Evolutionary conservation across 441 rosid species (phyloP).

Genomic region (Populus hybrid): DNA sequence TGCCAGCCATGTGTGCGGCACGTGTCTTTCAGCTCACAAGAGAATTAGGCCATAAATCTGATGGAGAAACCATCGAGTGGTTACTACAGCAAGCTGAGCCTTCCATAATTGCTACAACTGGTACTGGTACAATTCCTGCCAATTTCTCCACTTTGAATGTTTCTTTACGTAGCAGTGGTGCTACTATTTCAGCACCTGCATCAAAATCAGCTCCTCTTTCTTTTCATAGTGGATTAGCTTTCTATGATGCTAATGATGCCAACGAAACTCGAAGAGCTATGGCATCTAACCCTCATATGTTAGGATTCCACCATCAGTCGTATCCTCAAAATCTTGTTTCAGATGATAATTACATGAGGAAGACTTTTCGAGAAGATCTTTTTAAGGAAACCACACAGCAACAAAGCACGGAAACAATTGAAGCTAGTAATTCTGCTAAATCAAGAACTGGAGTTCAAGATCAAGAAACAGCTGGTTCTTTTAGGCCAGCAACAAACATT

Average conservation of each 20-base stretch:
- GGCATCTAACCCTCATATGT: conserved; percentile 29
- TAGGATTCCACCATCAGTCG: conserved; percentile 70
- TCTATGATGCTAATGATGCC: conserved; percentile 26
- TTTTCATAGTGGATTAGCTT: conserved; percentile 45
- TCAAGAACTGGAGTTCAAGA: conserved; percentile 38
- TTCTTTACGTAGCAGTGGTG: conserved; percentile 52
- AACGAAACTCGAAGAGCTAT: conserved; percentile 39
- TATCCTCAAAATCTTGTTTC: conserved; percentile 48
- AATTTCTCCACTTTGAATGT: conserved; percentile 68
- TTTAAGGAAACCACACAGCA: conserved; percentile 48
- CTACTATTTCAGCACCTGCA: conserved; percentile 48
- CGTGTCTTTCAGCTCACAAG: conserved; percentile 84
- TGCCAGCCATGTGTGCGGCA: conserved; percentile 93
- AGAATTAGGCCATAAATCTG: conserved; percentile 90
- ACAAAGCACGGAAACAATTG: conserved; percentile 22
- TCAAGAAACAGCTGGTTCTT: conserved; percentile 37
- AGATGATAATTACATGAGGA: conserved; percentile 38
- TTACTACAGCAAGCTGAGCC: conserved; percentile 89
- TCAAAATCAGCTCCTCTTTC: conserved; percentile 53
- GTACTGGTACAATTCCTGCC: conserved; percentile 87
- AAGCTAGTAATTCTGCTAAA: conserved; percentile 25
- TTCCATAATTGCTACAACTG: conserved; percentile 76
- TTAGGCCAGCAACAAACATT: conserved; percentile 33
- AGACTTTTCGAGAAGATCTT: conserved; percentile 59
- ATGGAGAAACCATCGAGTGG: conserved; percentile 93